Conservation (phyloP, 2,329 filamentous ascomycete genomes). For the Penicillium sp. region DNA sequence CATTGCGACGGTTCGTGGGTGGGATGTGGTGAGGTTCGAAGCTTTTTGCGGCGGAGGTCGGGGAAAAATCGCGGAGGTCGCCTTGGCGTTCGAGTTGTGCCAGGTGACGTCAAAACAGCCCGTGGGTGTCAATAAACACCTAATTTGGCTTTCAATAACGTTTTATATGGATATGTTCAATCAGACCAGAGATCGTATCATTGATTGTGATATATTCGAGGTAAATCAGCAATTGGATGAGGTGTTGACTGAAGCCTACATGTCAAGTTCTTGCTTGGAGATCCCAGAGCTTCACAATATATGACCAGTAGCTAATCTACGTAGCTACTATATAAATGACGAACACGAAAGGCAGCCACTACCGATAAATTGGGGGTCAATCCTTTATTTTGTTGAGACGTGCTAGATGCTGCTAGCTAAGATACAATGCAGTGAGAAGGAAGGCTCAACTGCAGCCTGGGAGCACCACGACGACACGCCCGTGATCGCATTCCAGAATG, state of each 20-base stretch:
- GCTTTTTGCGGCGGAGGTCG: conserved; percentile 22
- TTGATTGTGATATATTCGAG: neutral
- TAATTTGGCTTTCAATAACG: neutral
- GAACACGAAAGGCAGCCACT: neutral
- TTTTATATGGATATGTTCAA: neutral
- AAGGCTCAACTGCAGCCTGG: neutral
- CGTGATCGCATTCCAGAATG: neutral
- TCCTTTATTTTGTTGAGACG: conserved; percentile 3
- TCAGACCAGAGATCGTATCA: too few relatives aligned
- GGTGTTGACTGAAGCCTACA: too few relatives aligned
- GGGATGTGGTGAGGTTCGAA: neutral
- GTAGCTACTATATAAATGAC: neutral
- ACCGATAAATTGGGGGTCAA: neutral
- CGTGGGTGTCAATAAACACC: conserved; percentile 8
- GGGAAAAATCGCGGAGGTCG: conserved; percentile 20
- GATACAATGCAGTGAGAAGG: conserved; percentile 12
- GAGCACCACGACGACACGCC: neutral
- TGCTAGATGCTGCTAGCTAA: conserved; percentile 19
- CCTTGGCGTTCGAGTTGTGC: conserved; percentile 20
- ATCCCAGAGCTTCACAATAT: too few relatives aligned
- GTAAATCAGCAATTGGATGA: too few relatives aligned
- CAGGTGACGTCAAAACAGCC: conserved; percentile 26
- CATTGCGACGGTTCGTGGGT: conserved; percentile 43
- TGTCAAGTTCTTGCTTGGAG: too few relatives aligned
- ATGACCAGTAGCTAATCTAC: neutral